These are phyloP conservation scores for Suillus americanus DNA, from an alignment of 768 basidiomycete species.

Conservation along the genomic window DNA sequence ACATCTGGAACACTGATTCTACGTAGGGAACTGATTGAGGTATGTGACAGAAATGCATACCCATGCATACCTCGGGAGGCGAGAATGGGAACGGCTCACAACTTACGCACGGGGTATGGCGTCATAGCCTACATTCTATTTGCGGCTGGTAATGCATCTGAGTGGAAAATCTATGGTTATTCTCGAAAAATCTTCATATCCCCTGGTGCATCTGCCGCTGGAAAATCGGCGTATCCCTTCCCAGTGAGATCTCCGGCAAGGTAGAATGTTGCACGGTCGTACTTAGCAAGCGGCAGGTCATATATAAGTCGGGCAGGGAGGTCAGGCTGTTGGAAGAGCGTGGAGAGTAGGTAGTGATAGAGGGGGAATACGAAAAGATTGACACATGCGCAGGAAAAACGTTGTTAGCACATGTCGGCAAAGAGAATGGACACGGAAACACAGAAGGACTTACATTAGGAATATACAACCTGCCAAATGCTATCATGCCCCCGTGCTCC, in stretches of 20 bases:
- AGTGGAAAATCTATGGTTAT: not conserved
- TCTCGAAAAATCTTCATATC: not conserved
- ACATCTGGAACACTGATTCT: no score
- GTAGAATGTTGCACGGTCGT: slow-evolving; percentile 32
- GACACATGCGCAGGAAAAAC: not conserved
- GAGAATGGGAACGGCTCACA: no score
- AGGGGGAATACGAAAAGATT: not conserved
- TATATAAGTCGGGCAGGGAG: slow-evolving; percentile 31
- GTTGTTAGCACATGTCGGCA: not conserved
- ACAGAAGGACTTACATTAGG: not conserved
- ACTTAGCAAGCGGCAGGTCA: slow-evolving; percentile 23
- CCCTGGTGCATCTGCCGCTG: slow-evolving; percentile 17
- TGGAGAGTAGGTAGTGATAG: not conserved
- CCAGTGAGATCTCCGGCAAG: slow-evolving; percentile 19
- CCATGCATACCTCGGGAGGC: no score
- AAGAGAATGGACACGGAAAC: not conserved
- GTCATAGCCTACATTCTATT: no score
- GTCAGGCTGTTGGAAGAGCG: slow-evolving; percentile 27
- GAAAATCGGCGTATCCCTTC: slow-evolving; percentile 33
- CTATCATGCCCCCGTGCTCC: slow-evolving; percentile 5
- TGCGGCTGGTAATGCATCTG: not conserved
- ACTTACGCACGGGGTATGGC: no score
- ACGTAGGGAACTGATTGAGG: no score
- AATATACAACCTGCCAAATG: slow-evolving; percentile 8
- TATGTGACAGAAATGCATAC: no score